phyloP scores from a whole-genome alignment of 345 rosid genomes.

The Melastoma malabathricum region DNA sequence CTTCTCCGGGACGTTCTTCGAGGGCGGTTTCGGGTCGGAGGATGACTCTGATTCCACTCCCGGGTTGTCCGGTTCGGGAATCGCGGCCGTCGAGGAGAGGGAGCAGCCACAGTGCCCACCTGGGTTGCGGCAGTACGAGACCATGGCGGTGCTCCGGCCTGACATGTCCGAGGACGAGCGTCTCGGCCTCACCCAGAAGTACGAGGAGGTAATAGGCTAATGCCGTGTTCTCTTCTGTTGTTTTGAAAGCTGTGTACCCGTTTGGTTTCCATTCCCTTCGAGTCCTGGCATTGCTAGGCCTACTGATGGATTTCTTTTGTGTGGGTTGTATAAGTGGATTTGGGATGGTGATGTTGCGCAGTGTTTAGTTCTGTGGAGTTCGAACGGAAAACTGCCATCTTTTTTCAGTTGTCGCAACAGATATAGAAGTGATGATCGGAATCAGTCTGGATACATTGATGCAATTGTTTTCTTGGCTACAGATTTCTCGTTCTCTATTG shows the following conservation, averaged over 20 bases:
- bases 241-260: not conserved
- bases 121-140: conserved; percentile 76
- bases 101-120: conserved; percentile 86
- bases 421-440: no score
- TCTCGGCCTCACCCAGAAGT: conserved; percentile 77
- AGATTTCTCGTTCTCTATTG: no score
- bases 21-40: conserved; percentile 51
- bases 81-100: conserved; percentile 55
- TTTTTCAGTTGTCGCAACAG: no score
- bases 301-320: no score
- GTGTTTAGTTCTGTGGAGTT: no score
- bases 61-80: conserved; percentile 31
- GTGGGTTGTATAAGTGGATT: no score
- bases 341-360: no score
- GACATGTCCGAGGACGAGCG: conserved; percentile 95
- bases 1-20: conserved; percentile 70
- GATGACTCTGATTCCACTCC: conserved; percentile 44
- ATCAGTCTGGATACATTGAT: no score
- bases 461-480: no score
- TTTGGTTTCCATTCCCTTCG: no score
- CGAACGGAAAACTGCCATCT: no score
- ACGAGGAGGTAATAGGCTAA: conserved; percentile 67
- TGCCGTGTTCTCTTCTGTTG: not conserved
- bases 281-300: no score
- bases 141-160: conserved; percentile 82